Percentiles rank a stretch among this genome's conserved stretches.
phyloP scores from a whole-genome alignment of 2,329 filamentous ascomycete species.

The Aureobasidium sp. region DNA sequence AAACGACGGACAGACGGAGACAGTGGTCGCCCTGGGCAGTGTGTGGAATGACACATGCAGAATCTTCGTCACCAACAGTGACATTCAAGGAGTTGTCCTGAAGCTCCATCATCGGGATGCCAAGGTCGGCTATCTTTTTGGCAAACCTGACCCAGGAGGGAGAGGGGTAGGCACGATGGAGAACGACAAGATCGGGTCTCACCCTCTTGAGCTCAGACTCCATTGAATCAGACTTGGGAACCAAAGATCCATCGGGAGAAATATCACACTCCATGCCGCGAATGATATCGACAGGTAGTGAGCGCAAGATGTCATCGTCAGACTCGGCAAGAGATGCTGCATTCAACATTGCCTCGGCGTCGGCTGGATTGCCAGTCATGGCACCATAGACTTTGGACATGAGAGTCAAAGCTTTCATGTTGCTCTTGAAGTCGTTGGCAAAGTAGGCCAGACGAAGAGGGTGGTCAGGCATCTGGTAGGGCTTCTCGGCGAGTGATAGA shows the following conservation, averaged over 20 bases:
- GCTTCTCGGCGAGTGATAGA: conserved; percentile 1
- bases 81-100: background rate
- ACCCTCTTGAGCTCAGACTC: background rate
- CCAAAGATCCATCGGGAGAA: background rate
- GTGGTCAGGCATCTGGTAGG: background rate
- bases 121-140: background rate
- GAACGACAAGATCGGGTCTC: conserved; percentile 5
- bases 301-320: background rate
- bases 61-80: background rate
- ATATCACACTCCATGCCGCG: background rate
- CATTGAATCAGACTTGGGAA: background rate
- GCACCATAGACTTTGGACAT: conserved; percentile 1
- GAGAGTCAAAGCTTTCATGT: background rate
- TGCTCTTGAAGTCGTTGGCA: background rate
- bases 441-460: conserved; percentile 2
- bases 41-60: background rate
- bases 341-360: background rate
- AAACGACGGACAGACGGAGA: background rate
- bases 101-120: conserved; percentile 7
- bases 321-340: background rate
- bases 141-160: background rate
- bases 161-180: background rate
- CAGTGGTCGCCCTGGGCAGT: conserved; percentile 1
- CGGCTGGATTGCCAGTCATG: background rate
- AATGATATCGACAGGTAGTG: background rate